phyloP scores from a whole-genome alignment of 345 rosid genomes.

The Lepidium didymum region DNA sequence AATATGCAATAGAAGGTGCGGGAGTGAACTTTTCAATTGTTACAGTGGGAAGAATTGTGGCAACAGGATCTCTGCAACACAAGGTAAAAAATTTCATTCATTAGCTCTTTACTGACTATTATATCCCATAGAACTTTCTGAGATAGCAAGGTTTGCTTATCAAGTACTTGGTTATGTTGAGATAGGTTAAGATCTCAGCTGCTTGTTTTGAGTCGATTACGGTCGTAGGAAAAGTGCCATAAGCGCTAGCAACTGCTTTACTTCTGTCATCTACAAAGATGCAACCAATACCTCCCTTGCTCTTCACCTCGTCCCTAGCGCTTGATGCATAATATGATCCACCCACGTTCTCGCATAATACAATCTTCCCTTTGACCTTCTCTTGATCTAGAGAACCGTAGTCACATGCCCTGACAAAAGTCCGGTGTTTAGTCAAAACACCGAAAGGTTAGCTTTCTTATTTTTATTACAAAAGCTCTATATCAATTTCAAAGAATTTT shows the following conservation, averaged over 20 bases:
- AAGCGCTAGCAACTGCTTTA: conserved; percentile 40
- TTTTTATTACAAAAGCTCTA: background rate
- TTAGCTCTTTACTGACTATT: background rate
- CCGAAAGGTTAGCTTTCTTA: background rate
- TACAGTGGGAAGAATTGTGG: conserved; percentile 53
- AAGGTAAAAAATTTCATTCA: background rate
- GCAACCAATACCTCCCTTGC: conserved; percentile 52
- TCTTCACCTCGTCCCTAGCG: conserved; percentile 36
- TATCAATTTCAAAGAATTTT: background rate
- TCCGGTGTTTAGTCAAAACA: background rate
- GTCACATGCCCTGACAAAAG: conserved; percentile 43
- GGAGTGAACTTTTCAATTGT: conserved; percentile 47
- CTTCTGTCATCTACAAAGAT: conserved; percentile 40
- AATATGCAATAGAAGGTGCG: conserved; percentile 59
- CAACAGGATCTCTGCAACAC: conserved; percentile 52
- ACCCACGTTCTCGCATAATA: conserved; percentile 47
- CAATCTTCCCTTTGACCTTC: conserved; percentile 54
- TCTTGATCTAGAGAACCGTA: conserved; percentile 36
- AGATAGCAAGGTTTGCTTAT: background rate
- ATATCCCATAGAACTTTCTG: background rate
- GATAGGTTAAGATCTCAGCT: conserved; percentile 40
- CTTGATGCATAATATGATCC: conserved; percentile 2
- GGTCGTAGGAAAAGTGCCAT: conserved; percentile 40
- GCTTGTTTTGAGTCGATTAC: conserved; percentile 51
- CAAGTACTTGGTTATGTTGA: conserved; percentile 62